Evolutionary conservation across 805 yeast genomes (phyloP).

Genomic region (Candida incommunis): DNA sequence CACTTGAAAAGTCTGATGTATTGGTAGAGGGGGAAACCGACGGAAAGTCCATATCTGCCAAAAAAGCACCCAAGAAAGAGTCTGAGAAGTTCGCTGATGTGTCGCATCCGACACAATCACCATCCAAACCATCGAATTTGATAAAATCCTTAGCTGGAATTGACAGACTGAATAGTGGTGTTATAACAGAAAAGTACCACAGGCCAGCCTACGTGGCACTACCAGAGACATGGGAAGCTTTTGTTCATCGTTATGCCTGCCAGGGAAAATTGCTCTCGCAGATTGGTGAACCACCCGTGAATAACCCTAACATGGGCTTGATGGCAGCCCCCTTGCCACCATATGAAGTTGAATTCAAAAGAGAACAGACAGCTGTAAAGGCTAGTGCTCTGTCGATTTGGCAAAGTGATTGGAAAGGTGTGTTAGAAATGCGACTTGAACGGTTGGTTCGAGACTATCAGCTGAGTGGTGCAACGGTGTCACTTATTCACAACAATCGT

Average conservation of each 20-base stretch:
- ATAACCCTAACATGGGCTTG: background rate
- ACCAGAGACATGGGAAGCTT: background rate
- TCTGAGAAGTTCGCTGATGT: no score
- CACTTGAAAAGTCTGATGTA: no score
- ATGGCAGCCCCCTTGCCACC: background rate
- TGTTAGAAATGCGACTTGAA: background rate
- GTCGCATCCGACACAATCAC: no score
- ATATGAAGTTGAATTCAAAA: background rate
- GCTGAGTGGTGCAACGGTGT: background rate
- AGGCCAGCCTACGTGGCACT: background rate
- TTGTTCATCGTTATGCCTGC: background rate
- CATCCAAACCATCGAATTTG: no score
- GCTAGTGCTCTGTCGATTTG: background rate
- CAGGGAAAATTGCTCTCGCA: background rate
- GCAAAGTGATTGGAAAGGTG: background rate
- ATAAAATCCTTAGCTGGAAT: no score
- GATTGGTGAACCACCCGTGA: background rate
- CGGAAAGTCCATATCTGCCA: no score
- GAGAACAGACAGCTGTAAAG: background rate
- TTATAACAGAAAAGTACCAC: background rate
- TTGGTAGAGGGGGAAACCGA: no score
- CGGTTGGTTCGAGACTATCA: background rate
- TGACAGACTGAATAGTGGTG: no score
- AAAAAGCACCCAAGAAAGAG: no score
- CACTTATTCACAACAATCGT: background rate